Evolutionary conservation across 495 filamentous ascomycete genomes (phyloP).

Genomic region (Penicillium maclennaniae): DNA sequence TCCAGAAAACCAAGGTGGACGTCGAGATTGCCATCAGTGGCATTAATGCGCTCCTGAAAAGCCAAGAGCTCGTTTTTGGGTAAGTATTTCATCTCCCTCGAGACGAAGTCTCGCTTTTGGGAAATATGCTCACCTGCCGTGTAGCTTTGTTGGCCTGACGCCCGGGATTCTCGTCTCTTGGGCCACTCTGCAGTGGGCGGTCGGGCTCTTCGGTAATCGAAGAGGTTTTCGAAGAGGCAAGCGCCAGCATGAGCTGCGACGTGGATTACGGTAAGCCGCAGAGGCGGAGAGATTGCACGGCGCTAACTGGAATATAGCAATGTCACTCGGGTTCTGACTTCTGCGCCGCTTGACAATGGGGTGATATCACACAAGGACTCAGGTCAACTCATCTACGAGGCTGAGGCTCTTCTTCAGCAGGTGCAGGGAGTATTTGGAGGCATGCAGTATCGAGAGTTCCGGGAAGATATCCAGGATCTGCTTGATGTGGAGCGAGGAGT

Average conservation of each 20-base stretch:
- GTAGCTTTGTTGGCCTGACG: conserved; percentile 80
- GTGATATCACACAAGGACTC: conserved; percentile 84
- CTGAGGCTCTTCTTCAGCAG: conserved; percentile 68
- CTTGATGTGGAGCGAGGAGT: conserved; percentile 71
- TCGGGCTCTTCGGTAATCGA: conserved; percentile 60
- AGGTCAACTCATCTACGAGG: conserved; percentile 83
- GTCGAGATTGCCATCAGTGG: conserved; percentile 93
- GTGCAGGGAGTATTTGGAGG: conserved; percentile 62
- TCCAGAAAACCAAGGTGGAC: conserved; percentile 98
- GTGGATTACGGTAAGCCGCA: conserved; percentile 60
- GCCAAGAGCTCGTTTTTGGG: conserved; percentile 95
- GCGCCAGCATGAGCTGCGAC: conserved; percentile 60
- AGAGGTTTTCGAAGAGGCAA: conserved; percentile 58
- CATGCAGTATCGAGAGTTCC: conserved; percentile 72
- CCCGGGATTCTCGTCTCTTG: conserved; percentile 84
- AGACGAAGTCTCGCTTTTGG: neutral
- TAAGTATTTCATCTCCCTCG: conserved; percentile 19
- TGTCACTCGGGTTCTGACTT: conserved; percentile 75
- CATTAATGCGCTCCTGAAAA: conserved; percentile 88
- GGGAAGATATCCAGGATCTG: conserved; percentile 79
- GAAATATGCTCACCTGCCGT: conserved; percentile 16
- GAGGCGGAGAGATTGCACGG: neutral
- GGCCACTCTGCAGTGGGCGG: conserved; percentile 67
- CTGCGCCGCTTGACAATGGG: conserved; percentile 56
- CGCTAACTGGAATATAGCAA: conserved; percentile 43